phyloP scores from a whole-genome alignment of 1,284 basidiomycete genomes.

The Peniophora sp. region DNA sequence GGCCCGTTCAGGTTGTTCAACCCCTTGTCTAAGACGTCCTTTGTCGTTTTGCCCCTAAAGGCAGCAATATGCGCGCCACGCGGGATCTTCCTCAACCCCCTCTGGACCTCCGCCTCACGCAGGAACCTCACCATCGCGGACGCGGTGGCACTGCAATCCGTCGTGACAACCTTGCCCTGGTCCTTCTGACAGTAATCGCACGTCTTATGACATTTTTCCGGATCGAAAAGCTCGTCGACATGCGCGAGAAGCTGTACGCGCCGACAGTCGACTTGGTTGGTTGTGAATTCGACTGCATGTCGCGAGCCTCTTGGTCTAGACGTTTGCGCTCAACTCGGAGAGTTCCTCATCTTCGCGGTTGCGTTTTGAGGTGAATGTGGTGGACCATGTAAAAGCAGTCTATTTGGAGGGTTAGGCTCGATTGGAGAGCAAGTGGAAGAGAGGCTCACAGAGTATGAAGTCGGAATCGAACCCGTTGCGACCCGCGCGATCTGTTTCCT shows the following conservation, averaged over 20 bases:
- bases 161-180: conserved; percentile 24
- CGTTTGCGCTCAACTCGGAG: conserved; percentile 46
- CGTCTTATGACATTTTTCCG: conserved; percentile 42
- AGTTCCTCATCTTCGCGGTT: conserved; percentile 41
- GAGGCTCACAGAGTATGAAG: conserved; percentile 48
- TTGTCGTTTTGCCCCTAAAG: conserved; percentile 53
- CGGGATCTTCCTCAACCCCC: conserved; percentile 34
- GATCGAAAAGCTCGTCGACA: conserved; percentile 41
- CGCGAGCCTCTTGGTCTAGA: conserved; percentile 44
- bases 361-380: conserved; percentile 36
- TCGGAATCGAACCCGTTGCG: conserved; percentile 63
- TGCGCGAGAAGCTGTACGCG: conserved; percentile 80
- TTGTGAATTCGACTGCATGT: conserved; percentile 73
- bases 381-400: conserved; percentile 53
- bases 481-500: conserved; percentile 83
- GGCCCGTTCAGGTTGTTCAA: conserved; percentile 41
- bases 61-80: conserved; percentile 43
- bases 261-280: conserved; percentile 81
- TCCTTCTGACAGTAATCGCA: conserved; percentile 72
- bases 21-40: conserved; percentile 39
- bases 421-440: background rate
- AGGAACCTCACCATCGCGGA: conserved; percentile 47
- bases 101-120: conserved; percentile 15
- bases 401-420: conserved; percentile 18
- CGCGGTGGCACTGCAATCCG: conserved; percentile 50